Conservation (phyloP, 208 protist genomes). For the Naegleria lovaniensis region DNA sequence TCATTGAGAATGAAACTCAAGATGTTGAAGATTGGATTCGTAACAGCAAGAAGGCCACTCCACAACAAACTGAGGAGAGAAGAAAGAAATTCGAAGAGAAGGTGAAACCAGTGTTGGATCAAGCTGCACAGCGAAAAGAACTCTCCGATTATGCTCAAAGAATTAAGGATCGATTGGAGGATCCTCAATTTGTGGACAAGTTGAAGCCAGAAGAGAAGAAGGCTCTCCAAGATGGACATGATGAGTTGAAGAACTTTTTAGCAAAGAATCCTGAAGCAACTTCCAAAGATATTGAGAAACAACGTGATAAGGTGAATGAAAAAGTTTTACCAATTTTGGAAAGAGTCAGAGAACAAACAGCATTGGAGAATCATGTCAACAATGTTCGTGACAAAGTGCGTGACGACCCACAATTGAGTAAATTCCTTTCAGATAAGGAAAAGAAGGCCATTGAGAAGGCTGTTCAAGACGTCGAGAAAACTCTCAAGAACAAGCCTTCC, state of each 20-base stretch:
- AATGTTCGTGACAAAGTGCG: neutral
- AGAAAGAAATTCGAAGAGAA: neutral
- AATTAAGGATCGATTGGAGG: neutral
- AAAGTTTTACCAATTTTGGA: neutral
- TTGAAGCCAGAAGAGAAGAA: conserved; percentile 15
- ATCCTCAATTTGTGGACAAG: neutral
- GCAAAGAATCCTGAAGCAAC: conserved; percentile 20
- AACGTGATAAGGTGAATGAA: neutral
- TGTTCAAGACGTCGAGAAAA: neutral
- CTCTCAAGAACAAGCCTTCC: neutral
- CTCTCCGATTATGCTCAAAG: neutral
- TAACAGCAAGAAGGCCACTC: neutral
- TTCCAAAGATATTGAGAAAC: neutral
- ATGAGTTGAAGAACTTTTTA: neutral
- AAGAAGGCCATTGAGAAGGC: neutral
- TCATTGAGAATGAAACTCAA: neutral
- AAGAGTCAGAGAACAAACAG: neutral
- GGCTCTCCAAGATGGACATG: neutral
- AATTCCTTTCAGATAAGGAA: neutral
- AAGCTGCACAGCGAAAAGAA: neutral
- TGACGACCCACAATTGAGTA: neutral
- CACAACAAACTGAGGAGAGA: neutral
- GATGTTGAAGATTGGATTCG: neutral
- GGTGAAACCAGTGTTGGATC: neutral
- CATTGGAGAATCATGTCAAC: neutral